Evolutionary conservation across 1,284 basidiomycete species (phyloP).

Genomic region (Pyrrhoderma lamaoense): DNA sequence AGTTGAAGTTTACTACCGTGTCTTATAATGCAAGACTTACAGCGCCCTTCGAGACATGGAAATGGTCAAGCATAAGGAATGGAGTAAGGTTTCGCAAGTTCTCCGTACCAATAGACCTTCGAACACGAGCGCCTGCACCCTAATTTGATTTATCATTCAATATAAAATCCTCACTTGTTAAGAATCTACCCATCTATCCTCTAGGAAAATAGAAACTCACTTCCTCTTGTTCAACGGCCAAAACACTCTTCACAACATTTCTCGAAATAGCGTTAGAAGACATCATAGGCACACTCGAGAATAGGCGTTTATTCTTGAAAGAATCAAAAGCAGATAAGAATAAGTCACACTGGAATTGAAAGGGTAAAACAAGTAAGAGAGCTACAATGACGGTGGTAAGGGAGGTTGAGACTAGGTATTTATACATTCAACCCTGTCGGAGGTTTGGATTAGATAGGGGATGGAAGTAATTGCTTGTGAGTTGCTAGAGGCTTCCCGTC

Average conservation of each 20-base stretch:
- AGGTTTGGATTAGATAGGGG: too few species aligned
- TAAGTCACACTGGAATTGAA: conserved; percentile 11
- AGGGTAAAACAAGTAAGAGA: conserved; percentile 9
- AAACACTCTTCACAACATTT: conserved; percentile 64
- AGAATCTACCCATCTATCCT: too few species aligned
- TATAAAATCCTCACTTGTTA: too few species aligned
- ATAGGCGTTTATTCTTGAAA: conserved; percentile 8
- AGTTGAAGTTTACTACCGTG: conserved; percentile 14
- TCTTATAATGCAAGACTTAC: conserved; percentile 30
- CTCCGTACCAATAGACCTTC: conserved; percentile 80
- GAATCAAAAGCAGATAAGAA: conserved; percentile 3
- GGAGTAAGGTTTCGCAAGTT: conserved; percentile 78
- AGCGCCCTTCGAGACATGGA: conserved; percentile 56
- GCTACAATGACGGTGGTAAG: conserved; percentile 14
- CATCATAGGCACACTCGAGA: conserved; percentile 21
- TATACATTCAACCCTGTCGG: conserved; percentile 10
- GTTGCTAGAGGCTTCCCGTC: conserved; percentile 5
- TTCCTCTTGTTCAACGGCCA: conserved; percentile 78
- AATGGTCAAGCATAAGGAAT: conserved; percentile 86
- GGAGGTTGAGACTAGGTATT: conserved; percentile 12
- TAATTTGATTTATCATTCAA: too few species aligned
- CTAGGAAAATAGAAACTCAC: conserved; percentile 28
- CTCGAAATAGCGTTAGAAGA: conserved; percentile 46
- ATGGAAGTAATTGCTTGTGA: neutral
- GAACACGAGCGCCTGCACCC: conserved; percentile 86